Evolutionary conservation across 331 rosid genomes (phyloP), one percentile per base, ranked within the genome.

Genomic region (Erythrophleum ivorense): DNA sequence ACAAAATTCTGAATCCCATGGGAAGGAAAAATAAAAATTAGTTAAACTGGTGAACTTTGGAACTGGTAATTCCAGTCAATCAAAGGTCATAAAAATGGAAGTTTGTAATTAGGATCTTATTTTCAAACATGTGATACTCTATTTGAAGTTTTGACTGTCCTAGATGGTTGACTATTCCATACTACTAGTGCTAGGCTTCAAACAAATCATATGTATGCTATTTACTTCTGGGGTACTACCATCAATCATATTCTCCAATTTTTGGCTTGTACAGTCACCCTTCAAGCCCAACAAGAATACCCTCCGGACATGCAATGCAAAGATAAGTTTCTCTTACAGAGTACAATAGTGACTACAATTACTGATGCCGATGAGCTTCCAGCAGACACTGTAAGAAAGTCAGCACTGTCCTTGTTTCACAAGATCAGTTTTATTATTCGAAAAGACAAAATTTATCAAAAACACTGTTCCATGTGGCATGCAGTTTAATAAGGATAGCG

Each of bases 241-340:
- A 76, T 66, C 21, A 65, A 43, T 82, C 78, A 48, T 71, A 58
- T 36, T 36, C 62, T 76, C 71, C 83, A 58, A 73, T 79, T 86
- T 80, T 79, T 81, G 80, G 73, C 63, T 75, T 83, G 29, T 87
- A 59, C 94, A 95, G 99, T 95, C 59, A 93, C 97, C 87, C 99
- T 93, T 76, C 99, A 95, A 89, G 95, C 98, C 43, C 97, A 91
- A 77, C 94, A 80, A 41, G 99, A 93, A 88, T 89, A 86, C 85
- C 99, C 99, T 82, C 88, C 92, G 74, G 94, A 95, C 81, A 85
- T 95, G 98, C 94, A 91, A 74, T 91, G 98, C 89, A 95, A 92
- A 80, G 99, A 95, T 85, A 95, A 93, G 87, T 95, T 95, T 91
- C 99, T 95, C 79, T 83, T 95, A 68, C 98, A 92, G 85, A 93